phyloP scores from a whole-genome alignment of 495 filamentous ascomycete species.

The Copromyces sp. region DNA sequence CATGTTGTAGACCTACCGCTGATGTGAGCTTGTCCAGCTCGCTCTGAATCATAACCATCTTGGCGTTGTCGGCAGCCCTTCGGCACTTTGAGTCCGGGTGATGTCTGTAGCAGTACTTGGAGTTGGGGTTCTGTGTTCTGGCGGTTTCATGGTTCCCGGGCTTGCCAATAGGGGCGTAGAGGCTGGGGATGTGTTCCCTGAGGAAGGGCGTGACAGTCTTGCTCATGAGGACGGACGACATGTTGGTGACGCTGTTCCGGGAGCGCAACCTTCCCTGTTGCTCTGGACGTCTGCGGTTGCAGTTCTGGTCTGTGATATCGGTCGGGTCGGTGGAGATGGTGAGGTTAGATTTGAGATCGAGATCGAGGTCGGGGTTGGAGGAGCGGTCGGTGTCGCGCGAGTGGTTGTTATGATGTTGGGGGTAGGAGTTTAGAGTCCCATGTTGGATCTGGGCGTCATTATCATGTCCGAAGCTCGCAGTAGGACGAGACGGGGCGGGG shows the following conservation, averaged over 20 bases:
- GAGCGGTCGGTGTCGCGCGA: neutral
- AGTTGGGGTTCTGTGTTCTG: constrained; percentile 52
- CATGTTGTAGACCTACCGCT: constrained; percentile 29
- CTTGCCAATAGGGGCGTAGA: neutral
- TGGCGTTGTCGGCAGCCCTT: constrained; percentile 82
- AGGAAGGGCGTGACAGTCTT: constrained; percentile 70
- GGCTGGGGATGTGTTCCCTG: constrained; percentile 60
- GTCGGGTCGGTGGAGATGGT: neutral
- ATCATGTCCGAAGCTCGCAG: constrained; percentile 14
- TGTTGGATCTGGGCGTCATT: constrained; percentile 16
- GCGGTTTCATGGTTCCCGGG: constrained; percentile 33
- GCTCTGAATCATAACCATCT: constrained; percentile 87
- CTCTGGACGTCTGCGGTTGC: constrained; percentile 29
- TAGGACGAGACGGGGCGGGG: constrained; percentile 11
- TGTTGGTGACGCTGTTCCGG: constrained; percentile 29
- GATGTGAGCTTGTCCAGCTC: constrained; percentile 74
- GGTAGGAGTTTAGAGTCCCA: constrained; percentile 14
- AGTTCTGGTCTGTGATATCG: constrained; percentile 21
- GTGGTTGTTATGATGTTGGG: neutral
- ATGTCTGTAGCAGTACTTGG: constrained; percentile 93
- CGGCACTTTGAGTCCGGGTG: constrained; percentile 89
- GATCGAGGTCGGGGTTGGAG: neutral
- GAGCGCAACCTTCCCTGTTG: constrained; percentile 25
- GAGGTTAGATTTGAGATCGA: neutral
- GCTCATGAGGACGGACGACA: constrained; percentile 39